Percentiles rank a stretch among this genome's conserved stretches.
These are phyloP conservation scores for Aspergillus taichungensis DNA, from an alignment of 495 filamentous ascomycete species.

Conservation along the genomic window DNA sequence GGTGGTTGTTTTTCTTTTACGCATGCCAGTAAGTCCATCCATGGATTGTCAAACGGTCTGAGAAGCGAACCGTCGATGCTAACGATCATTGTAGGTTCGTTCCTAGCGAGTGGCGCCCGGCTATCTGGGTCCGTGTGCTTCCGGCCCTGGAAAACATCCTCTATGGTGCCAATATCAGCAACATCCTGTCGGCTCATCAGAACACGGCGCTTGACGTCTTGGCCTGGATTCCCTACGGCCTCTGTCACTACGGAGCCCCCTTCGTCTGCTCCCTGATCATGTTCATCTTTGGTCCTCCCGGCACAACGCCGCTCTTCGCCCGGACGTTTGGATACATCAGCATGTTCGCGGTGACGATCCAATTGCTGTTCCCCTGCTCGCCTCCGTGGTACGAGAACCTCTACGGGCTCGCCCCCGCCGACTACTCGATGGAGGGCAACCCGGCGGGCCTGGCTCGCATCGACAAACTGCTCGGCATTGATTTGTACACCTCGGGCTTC, in stretches of 20 bases:
- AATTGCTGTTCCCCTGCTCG: conserved; percentile 84
- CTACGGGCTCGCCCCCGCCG: conserved; percentile 79
- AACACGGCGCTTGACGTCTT: conserved; percentile 72
- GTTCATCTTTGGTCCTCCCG: conserved; percentile 82
- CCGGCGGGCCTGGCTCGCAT: conserved; percentile 84
- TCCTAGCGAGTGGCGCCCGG: conserved; percentile 71
- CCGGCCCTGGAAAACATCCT: conserved; percentile 95
- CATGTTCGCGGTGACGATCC: conserved; percentile 73
- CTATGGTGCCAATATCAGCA: conserved; percentile 92
- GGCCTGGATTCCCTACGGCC: conserved; percentile 88
- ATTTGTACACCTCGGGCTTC: conserved; percentile 87
- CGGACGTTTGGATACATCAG: conserved; percentile 88
- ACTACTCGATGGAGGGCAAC: conserved; percentile 81
- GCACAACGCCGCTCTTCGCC: conserved; percentile 75
- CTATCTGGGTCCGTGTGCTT: conserved; percentile 89
- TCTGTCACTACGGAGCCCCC: conserved; percentile 80
- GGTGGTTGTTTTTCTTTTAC: conserved; percentile 83
- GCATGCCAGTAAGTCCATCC: conserved; percentile 65
- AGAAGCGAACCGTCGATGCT: conserved; percentile 12
- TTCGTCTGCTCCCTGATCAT: conserved; percentile 64
- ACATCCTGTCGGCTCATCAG: conserved; percentile 84
- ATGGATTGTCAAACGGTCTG: neutral
- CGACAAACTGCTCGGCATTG: conserved; percentile 77
- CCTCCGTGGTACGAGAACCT: conserved; percentile 93
- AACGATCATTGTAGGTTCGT: conserved; percentile 54